Conservation (phyloP, 495 filamentous ascomycete genomes). For the Jackrogersella minutella region DNA sequence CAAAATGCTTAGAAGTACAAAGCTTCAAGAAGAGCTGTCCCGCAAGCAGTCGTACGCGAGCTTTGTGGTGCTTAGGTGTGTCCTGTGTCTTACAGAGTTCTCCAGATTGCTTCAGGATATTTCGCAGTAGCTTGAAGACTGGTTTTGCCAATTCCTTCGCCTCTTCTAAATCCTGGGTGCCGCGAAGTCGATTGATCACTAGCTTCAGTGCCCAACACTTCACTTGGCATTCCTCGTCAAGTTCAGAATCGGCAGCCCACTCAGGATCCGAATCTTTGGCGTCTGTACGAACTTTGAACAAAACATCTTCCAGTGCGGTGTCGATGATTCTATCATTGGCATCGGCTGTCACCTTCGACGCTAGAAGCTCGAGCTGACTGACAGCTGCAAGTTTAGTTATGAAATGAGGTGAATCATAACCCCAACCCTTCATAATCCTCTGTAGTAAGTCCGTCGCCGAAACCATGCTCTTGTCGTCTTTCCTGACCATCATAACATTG, state of each 20-base stretch:
- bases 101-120: slow-evolving; percentile 74
- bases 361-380: slow-evolving; percentile 83
- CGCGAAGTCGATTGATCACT: slow-evolving; percentile 84
- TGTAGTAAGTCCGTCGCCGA: slow-evolving; percentile 83
- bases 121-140: slow-evolving; percentile 80
- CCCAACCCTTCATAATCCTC: slow-evolving; percentile 77
- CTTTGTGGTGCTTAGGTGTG: slow-evolving; percentile 76
- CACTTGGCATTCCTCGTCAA: slow-evolving; percentile 82
- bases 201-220: slow-evolving; percentile 91
- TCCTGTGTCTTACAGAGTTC: slow-evolving; percentile 77
- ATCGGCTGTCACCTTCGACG: slow-evolving; percentile 74
- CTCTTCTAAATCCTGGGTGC: slow-evolving; percentile 64
- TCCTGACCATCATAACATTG: slow-evolving; percentile 81
- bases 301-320: slow-evolving; percentile 76
- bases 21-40: slow-evolving; percentile 86
- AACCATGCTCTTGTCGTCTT: slow-evolving; percentile 80
- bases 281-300: slow-evolving; percentile 71
- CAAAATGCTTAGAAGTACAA: slow-evolving; percentile 74
- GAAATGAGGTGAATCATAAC: slow-evolving; percentile 76
- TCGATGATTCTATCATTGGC: slow-evolving; percentile 78
- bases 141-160: slow-evolving; percentile 70
- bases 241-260: slow-evolving; percentile 72
- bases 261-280: slow-evolving; percentile 59
- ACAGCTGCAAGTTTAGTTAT: slow-evolving; percentile 85
- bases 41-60: slow-evolving; percentile 80